Percentiles rank a stretch among this genome's conserved stretches.
phyloP scores from a whole-genome alignment of 2,329 filamentous ascomycete species.

The Sordariomycetes sp. region DNA sequence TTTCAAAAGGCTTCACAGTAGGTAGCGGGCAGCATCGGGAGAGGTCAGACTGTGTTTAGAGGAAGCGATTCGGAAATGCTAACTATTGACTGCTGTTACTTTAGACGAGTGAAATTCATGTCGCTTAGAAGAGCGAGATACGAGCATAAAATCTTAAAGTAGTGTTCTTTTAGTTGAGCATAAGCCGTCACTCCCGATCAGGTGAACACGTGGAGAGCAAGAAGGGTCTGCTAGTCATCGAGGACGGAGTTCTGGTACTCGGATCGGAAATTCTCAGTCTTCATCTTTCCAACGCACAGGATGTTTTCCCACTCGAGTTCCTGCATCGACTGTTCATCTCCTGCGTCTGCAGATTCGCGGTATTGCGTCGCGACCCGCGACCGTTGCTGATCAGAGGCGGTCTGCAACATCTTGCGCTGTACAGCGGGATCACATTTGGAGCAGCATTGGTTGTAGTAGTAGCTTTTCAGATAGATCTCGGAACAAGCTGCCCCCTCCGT shows the following conservation, averaged over 20 bases:
- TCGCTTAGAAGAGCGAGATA: too few relatives aligned
- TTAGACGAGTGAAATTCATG: too few relatives aligned
- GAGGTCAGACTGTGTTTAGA: neutral
- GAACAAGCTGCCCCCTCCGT: conserved; percentile 5
- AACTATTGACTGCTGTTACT: too few relatives aligned
- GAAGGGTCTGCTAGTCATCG: too few relatives aligned
- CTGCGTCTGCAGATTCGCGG: conserved; percentile 13
- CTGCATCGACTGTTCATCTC: conserved; percentile 13
- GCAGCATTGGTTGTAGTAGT: conserved; percentile 24
- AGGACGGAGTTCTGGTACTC: too few relatives aligned
- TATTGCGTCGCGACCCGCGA: conserved; percentile 15
- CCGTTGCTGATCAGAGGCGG: conserved; percentile 16
- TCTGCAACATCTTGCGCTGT: conserved; percentile 13
- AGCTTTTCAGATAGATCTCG: conserved; percentile 7
- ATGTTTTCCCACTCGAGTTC: conserved; percentile 12
- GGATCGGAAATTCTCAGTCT: too few relatives aligned
- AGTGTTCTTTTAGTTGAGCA: too few relatives aligned
- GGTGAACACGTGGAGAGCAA: too few relatives aligned
- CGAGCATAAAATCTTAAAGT: too few relatives aligned
- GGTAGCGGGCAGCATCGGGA: too few relatives aligned
- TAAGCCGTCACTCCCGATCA: too few relatives aligned
- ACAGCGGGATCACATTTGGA: conserved; percentile 22
- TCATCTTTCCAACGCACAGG: conserved; percentile 7
- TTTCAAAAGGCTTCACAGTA: conserved; percentile 1
- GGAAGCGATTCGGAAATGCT: neutral